Conservation (phyloP, 1,139 yeast genomes). For the Debaryomyces psychrophilus region DNA sequence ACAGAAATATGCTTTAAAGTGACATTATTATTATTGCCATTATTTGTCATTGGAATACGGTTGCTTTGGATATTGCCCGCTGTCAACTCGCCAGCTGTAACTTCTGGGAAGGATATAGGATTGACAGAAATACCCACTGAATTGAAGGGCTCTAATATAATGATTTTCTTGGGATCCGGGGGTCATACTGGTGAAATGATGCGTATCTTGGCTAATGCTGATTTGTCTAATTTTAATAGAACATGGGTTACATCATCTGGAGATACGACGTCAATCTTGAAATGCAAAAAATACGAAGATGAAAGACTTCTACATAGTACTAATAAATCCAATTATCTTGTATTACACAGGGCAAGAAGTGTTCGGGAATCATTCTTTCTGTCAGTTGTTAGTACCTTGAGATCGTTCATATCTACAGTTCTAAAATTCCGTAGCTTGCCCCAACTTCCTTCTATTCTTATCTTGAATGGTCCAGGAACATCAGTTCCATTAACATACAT, state of each 20-base stretch:
- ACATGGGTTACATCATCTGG: slow-evolving; percentile 57
- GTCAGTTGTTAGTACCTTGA: slow-evolving; percentile 56
- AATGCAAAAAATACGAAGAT: slow-evolving; percentile 51
- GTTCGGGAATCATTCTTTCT: slow-evolving; percentile 66
- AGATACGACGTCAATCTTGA: slow-evolving; percentile 58
- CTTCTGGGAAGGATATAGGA: neutral
- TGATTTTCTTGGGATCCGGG: slow-evolving; percentile 75
- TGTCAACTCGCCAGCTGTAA: slow-evolving; percentile 13
- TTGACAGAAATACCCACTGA: slow-evolving; percentile 14
- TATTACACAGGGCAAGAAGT: slow-evolving; percentile 72
- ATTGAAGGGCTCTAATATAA: slow-evolving; percentile 32
- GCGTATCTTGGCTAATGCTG: slow-evolving; percentile 52
- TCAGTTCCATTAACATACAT: slow-evolving; percentile 76
- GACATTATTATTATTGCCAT: slow-evolving; percentile 28
- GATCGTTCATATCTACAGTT: slow-evolving; percentile 39
- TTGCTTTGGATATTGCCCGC: slow-evolving; percentile 36
- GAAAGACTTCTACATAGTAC: slow-evolving; percentile 15
- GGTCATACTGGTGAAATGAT: slow-evolving; percentile 98
- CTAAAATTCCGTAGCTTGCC: slow-evolving; percentile 21
- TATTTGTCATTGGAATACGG: slow-evolving; percentile 28
- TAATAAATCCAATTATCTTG: slow-evolving; percentile 29
- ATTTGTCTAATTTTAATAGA: slow-evolving; percentile 31
- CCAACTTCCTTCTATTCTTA: slow-evolving; percentile 52
- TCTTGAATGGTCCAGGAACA: slow-evolving; percentile 95
- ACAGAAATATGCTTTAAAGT: slow-evolving; percentile 26